Evolutionary conservation across 2,329 filamentous ascomycete species (phyloP).

Genomic region (Cladosporium cucumerinum): DNA sequence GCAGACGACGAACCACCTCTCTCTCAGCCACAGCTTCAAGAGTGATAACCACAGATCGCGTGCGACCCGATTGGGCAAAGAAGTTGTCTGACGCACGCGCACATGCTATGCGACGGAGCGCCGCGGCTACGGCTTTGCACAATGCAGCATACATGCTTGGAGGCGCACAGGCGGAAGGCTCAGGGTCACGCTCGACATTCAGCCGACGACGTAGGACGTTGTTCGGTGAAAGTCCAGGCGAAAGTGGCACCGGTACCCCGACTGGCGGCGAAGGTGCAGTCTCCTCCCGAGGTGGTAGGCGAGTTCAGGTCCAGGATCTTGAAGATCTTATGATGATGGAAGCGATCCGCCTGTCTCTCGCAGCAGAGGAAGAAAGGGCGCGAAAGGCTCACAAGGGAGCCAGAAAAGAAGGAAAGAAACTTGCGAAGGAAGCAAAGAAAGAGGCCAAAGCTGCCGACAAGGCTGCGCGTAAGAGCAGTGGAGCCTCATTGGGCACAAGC

Average conservation of each 20-base stretch:
- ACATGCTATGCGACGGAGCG: constrained; percentile 80
- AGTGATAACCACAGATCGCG: constrained; percentile 87
- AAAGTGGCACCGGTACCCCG: constrained; percentile 45
- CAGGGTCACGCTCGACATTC: constrained; percentile 25
- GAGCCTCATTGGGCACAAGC: constrained; percentile 43
- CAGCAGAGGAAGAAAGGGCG: constrained; percentile 87
- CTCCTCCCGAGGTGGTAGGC: constrained; percentile 33
- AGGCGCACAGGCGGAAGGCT: constrained; percentile 28
- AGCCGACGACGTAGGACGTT: constrained; percentile 51
- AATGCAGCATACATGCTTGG: constrained; percentile 91
- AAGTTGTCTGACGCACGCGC: constrained; percentile 82
- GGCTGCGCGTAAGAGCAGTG: constrained; percentile 44
- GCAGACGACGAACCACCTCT: constrained; percentile 60
- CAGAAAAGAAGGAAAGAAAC: constrained; percentile 78
- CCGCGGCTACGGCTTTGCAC: constrained; percentile 89
- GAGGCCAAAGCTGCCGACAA: constrained; percentile 65
- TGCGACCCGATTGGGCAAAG: constrained; percentile 90
- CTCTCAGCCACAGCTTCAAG: constrained; percentile 79
- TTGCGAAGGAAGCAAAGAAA: constrained; percentile 70
- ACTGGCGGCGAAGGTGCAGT: constrained; percentile 27
- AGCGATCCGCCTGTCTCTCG: constrained; percentile 86
- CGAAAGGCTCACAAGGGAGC: constrained; percentile 78
- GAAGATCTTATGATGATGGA: constrained; percentile 99
- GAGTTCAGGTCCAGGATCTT: constrained; percentile 74
- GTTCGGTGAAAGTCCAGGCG: constrained; percentile 48